Conservation (phyloP, 768 basidiomycete genomes). For the Hericium coralloides region DNA sequence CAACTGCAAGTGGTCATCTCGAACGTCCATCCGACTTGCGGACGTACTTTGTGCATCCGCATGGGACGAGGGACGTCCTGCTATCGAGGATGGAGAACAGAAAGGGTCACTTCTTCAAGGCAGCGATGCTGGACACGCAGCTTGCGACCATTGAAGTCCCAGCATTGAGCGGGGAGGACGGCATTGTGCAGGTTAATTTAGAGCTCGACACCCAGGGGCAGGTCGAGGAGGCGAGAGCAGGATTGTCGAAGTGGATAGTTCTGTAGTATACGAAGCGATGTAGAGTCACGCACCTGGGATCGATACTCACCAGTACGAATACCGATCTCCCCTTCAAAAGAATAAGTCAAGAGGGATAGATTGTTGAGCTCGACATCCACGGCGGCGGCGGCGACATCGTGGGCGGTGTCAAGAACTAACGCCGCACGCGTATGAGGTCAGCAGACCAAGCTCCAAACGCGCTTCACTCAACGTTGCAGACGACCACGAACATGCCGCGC, state of each 20-base stretch:
- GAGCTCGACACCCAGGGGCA: conserved; percentile 13
- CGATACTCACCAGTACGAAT: too few species aligned
- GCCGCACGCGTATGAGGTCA: too few species aligned
- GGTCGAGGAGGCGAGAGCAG: not conserved
- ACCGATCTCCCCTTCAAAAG: too few species aligned
- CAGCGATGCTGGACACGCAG: conserved; percentile 74
- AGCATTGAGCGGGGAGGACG: conserved; percentile 41
- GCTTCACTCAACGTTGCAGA: not conserved
- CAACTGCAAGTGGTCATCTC: conserved; percentile 20
- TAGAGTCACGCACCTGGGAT: too few species aligned
- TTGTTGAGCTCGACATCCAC: too few species aligned
- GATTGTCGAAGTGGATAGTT: not conserved
- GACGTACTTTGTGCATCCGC: conserved; percentile 78
- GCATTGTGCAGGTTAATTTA: conserved; percentile 50
- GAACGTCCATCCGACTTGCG: conserved; percentile 24
- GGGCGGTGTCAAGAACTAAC: too few species aligned
- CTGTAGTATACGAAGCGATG: not conserved
- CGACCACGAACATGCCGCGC: not conserved
- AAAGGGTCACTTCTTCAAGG: conserved; percentile 78
- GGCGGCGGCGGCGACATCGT: too few species aligned
- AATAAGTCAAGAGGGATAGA: too few species aligned
- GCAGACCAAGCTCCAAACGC: not conserved
- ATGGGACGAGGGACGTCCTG: conserved; percentile 48
- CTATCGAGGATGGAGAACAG: conserved; percentile 55
- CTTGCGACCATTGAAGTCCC: conserved; percentile 63